These are phyloP conservation scores for Verticillium zaregamsianum DNA, from an alignment of 2,329 filamentous ascomycete genomes.

Conservation along the genomic window DNA sequence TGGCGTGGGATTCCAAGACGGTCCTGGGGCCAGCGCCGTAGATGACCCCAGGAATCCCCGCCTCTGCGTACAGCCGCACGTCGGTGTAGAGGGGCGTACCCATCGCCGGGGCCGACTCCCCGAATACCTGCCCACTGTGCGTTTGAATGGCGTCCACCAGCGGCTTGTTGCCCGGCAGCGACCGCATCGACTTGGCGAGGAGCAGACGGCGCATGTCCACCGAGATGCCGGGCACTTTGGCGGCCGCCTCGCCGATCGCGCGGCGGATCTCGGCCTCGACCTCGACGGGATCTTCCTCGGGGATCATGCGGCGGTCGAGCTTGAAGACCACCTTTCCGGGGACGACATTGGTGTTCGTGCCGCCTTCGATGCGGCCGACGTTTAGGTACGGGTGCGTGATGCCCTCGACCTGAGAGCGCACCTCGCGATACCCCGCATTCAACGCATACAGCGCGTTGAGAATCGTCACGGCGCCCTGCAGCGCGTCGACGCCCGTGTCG, in stretches of 20 bases:
- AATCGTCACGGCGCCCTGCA: constrained; percentile 6
- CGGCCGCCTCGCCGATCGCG: constrained; percentile 2
- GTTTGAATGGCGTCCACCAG: constrained; percentile 4
- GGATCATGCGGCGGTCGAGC: constrained; percentile 10
- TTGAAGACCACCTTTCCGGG: constrained; percentile 8
- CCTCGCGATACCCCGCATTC: constrained; percentile 3
- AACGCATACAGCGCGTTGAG: constrained; percentile 8
- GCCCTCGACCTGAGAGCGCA: constrained; percentile 4
- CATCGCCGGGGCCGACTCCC: constrained; percentile 1
- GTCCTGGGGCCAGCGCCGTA: constrained; percentile 8
- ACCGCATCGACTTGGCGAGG: constrained; percentile 5
- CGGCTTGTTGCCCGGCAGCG: constrained; percentile 2
- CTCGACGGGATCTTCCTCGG: constrained; percentile 2
- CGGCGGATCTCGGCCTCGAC: constrained; percentile 8
- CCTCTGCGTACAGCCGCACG: constrained; percentile 8
- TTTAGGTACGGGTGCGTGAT: constrained; percentile 11
- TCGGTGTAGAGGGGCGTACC: constrained; percentile 8
- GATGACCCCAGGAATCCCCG: constrained; percentile 7
- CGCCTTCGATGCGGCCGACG: constrained; percentile 10
- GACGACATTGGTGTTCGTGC: constrained; percentile 10
- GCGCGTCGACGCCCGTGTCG: constrained; percentile 5
- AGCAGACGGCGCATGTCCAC: constrained; percentile 6
- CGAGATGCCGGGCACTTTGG: background rate
- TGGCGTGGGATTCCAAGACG: constrained; percentile 9
- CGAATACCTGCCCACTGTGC: constrained; percentile 2